Percentiles rank a stretch among this genome's conserved stretches.
phyloP scores from a whole-genome alignment of 805 yeast species.

The Saturnispora saitoi region DNA sequence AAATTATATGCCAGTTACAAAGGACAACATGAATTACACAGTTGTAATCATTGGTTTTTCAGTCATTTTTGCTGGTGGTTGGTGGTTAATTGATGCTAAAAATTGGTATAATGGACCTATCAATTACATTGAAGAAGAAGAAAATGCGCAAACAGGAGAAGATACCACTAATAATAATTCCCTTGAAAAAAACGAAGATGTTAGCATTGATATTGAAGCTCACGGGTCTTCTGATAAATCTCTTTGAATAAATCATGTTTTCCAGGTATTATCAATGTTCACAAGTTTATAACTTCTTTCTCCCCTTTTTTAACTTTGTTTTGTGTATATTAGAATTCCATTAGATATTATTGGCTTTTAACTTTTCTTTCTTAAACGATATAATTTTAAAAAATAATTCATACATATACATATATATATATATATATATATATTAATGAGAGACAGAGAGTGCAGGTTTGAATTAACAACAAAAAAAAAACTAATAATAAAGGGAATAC shows the following conservation, averaged over 20 bases:
- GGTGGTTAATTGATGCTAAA: slow-evolving; percentile 41
- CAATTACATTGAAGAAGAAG: slow-evolving; percentile 35
- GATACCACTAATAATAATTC: not conserved
- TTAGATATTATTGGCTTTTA: too few species aligned
- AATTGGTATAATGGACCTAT: slow-evolving; percentile 52
- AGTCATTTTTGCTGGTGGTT: slow-evolving; percentile 31
- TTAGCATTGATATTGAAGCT: not conserved
- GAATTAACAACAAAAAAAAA: too few species aligned
- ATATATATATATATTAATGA: not conserved
- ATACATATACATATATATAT: too few species aligned
- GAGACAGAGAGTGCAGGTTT: too few species aligned
- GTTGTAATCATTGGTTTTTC: slow-evolving; percentile 39
- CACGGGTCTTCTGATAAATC: not conserved
- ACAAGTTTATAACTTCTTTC: too few species aligned
- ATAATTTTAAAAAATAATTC: too few species aligned
- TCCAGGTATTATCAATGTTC: too few species aligned
- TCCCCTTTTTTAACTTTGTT: too few species aligned
- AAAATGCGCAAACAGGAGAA: slow-evolving; percentile 17
- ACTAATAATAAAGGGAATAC: not conserved
- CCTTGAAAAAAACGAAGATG: not conserved
- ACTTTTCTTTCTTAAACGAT: too few species aligned
- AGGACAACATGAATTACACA: slow-evolving; percentile 47
- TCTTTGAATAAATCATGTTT: not conserved
- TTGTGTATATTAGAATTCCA: too few species aligned
- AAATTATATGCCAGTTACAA: slow-evolving; percentile 34